These are phyloP conservation scores for Ramularia endophylla DNA, from an alignment of 2,329 filamentous ascomycete genomes.

Conservation along the genomic window DNA sequence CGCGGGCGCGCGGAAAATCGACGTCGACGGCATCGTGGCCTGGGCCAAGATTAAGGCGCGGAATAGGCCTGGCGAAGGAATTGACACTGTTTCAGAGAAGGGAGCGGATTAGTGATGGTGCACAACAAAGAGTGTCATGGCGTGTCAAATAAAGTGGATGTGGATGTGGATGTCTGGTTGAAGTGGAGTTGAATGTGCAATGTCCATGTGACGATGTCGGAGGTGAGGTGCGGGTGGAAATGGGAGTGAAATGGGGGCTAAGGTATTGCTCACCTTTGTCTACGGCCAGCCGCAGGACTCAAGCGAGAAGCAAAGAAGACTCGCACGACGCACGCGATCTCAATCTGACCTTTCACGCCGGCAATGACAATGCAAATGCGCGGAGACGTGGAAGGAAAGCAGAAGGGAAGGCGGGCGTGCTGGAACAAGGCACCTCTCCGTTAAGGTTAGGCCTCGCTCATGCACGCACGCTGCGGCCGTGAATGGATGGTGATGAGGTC, in stretches of 20 bases:
- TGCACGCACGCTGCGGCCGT: no score
- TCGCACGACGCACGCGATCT: no score
- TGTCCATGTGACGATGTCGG: background rate
- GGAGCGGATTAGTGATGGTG: background rate
- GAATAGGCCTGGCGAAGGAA: background rate
- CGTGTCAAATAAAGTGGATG: no score
- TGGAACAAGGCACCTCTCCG: no score
- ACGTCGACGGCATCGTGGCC: background rate
- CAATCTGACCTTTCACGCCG: no score
- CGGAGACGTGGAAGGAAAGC: no score
- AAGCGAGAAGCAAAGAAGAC: slow-evolving; percentile 1
- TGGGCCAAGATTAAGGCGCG: background rate
- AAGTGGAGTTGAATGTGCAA: background rate
- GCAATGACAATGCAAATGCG: no score
- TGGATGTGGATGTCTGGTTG: background rate
- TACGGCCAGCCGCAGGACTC: slow-evolving; percentile 2
- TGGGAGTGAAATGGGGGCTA: background rate
- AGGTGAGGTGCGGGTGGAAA: background rate
- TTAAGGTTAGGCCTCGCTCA: no score
- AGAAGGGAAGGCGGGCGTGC: no score
- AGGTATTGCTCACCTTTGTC: background rate
- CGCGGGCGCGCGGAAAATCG: background rate
- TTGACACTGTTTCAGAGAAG: no score
- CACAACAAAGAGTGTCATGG: background rate
- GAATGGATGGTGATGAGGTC: no score